Conservation (phyloP, 306 rosid genomes). For the Cyamopsis tetragonoloba region DNA sequence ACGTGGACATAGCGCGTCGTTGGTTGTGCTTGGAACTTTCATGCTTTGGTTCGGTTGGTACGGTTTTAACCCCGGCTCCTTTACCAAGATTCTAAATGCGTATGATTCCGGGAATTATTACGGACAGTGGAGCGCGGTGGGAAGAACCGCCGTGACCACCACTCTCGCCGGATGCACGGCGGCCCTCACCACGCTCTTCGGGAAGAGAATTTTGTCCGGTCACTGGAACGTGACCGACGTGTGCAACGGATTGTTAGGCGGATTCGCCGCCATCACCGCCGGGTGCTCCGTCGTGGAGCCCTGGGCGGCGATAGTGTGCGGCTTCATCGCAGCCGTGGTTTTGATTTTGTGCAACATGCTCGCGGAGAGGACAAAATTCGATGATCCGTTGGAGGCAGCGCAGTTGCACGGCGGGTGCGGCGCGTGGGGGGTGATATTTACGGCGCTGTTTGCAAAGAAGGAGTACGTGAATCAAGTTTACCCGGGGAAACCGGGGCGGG, state of each 20-base stretch:
- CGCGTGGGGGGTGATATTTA: slow-evolving; percentile 90
- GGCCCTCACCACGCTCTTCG: slow-evolving; percentile 78
- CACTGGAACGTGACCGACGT: slow-evolving; percentile 95
- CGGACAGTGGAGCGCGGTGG: slow-evolving; percentile 90
- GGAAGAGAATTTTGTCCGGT: slow-evolving; percentile 70
- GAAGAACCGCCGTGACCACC: slow-evolving; percentile 87
- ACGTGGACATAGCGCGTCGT: slow-evolving; percentile 70
- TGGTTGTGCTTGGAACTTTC: slow-evolving; percentile 76
- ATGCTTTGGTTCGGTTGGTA: slow-evolving; percentile 98
- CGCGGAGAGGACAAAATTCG: slow-evolving; percentile 56
- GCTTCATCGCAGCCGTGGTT: slow-evolving; percentile 61
- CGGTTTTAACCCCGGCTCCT: slow-evolving; percentile 94
- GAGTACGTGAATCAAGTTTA: slow-evolving; percentile 69
- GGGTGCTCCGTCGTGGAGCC: slow-evolving; percentile 96
- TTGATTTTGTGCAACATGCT: slow-evolving; percentile 57
- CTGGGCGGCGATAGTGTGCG: slow-evolving; percentile 86
- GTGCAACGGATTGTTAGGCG: slow-evolving; percentile 82
- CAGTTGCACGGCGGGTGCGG: slow-evolving; percentile 97
- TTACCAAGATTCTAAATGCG: slow-evolving; percentile 40
- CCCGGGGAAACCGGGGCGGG: slow-evolving; percentile 27
- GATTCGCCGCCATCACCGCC: slow-evolving; percentile 80
- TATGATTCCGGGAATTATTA: slow-evolving; percentile 48
- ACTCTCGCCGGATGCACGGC: slow-evolving; percentile 82
- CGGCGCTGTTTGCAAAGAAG: slow-evolving; percentile 68
- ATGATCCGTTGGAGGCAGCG: slow-evolving; percentile 87